These are phyloP conservation scores for Talaromyces sp. DNA, from an alignment of 2,329 filamentous ascomycete species.

Conservation along the genomic window DNA sequence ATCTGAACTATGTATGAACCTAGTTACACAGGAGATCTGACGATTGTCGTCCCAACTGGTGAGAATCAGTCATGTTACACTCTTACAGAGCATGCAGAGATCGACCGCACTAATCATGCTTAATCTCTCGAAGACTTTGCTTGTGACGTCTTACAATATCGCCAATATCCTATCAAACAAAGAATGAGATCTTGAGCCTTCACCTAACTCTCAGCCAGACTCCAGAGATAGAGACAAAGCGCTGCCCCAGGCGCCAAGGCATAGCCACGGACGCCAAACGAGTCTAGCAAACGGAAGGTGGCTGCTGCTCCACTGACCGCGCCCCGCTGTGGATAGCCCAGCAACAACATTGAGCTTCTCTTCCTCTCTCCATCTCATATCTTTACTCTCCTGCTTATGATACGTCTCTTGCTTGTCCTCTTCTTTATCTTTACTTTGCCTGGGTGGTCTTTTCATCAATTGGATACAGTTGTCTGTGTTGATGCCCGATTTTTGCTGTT, in stretches of 20 bases:
- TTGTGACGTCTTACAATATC: not conserved
- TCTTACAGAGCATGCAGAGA: slow-evolving; percentile 3
- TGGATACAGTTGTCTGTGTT: not conserved
- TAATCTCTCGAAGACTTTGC: not conserved
- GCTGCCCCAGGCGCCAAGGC: not conserved
- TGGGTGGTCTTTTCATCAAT: not conserved
- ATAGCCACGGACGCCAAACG: not conserved
- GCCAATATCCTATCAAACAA: too few species aligned
- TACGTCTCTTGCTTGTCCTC: not conserved
- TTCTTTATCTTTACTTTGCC: not conserved
- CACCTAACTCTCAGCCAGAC: too few species aligned
- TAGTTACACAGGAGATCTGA: not conserved
- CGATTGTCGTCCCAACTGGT: not conserved
- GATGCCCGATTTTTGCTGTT: not conserved
- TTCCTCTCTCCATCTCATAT: not conserved
- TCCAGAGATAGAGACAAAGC: not conserved
- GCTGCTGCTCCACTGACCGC: not conserved
- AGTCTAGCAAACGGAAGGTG: not conserved
- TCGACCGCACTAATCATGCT: not conserved
- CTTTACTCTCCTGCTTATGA: not conserved
- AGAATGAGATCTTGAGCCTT: too few species aligned
- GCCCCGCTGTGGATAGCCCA: not conserved
- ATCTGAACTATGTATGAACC: not conserved
- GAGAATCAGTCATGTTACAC: not conserved
- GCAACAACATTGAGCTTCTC: not conserved